Base-by-base conservation (phyloP, 768 basidiomycete species). In the Suillus ampliporus region DNA sequence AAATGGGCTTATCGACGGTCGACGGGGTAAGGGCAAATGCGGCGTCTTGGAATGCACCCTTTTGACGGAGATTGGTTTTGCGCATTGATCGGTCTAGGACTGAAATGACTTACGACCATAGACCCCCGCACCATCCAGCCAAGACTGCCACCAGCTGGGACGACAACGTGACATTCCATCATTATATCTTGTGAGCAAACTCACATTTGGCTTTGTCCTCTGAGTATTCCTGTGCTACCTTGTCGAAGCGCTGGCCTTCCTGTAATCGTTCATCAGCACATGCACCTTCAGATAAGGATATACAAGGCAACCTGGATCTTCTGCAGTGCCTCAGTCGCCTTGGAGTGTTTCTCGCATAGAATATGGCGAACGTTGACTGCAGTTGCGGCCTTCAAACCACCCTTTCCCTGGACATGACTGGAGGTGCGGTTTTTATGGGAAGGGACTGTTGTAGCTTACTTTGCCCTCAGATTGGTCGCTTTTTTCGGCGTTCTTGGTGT, bases 181-280 rank as follows among this genome's bases (percentile, higher is more conserved):
- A n/a, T 4, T 7, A 60, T 11, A 41, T 23, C 7, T 19, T 44
- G 46, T 40, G 51, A 28, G 14, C 8, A 31, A 10, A 68, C 72
- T 23, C 61, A 90, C 92, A 84, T 83, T 94, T 95, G 7, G 93
- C 93, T 72, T 95, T 95, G 77, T 95, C 93, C 74, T 94, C 92
- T 1, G 94, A 94, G 67, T 92, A 94, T 69, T 94, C 93, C 70
- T 93, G 89, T 6, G 93, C 93, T 38, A 94, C 90, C 74, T 93
- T 95, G 77, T 94, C 90, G 72, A 95, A 95, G 13, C 90, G 77
- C 68, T 90, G 85, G 26, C 93, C 93, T 64, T 86, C 89, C 90
- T 86, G 84, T 61, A 31, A 52, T 37, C 43, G 28, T 15, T 34
- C 63, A 23, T 56, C 54, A 56, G 54, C 37, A 23, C 9, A 10